These are phyloP conservation scores for Metschnikowia orientalis DNA, from an alignment of 805 yeast species.

Conservation along the genomic window DNA sequence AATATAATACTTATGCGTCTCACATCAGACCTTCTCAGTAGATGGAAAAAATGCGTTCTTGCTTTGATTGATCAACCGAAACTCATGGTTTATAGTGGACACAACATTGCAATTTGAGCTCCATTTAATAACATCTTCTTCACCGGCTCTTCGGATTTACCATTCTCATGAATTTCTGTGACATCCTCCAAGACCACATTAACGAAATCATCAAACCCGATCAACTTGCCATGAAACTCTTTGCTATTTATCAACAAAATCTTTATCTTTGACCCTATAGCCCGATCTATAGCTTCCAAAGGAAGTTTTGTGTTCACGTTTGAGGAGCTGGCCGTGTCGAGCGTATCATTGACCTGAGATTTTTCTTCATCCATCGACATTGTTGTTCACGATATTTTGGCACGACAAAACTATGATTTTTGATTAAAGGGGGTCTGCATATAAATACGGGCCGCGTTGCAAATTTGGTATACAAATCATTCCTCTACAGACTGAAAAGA, in stretches of 20 bases:
- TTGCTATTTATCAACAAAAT: slow-evolving; percentile 58
- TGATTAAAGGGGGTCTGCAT: too few species aligned
- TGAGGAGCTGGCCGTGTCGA: background rate
- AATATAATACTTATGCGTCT: too few species aligned
- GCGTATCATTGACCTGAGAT: background rate
- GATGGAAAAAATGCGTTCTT: too few species aligned
- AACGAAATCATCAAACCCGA: slow-evolving; percentile 94
- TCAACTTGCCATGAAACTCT: slow-evolving; percentile 84
- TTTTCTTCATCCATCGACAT: slow-evolving; percentile 1
- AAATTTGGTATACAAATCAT: too few species aligned
- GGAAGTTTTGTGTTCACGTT: slow-evolving; percentile 45
- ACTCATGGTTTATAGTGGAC: slow-evolving; percentile 12
- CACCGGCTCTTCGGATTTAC: slow-evolving; percentile 39
- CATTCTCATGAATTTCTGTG: slow-evolving; percentile 49
- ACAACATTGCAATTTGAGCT: slow-evolving; percentile 64
- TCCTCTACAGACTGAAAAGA: too few species aligned
- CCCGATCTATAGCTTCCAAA: slow-evolving; percentile 80
- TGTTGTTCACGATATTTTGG: too few species aligned
- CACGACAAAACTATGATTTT: too few species aligned
- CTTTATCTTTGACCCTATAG: slow-evolving; percentile 75
- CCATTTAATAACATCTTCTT: slow-evolving; percentile 69
- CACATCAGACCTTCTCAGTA: too few species aligned
- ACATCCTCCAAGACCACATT: slow-evolving; percentile 86
- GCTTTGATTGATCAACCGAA: too few species aligned
- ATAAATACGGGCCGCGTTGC: too few species aligned